phyloP scores from a whole-genome alignment of 768 basidiomycete genomes.

The Tremella fuciformis region DNA sequence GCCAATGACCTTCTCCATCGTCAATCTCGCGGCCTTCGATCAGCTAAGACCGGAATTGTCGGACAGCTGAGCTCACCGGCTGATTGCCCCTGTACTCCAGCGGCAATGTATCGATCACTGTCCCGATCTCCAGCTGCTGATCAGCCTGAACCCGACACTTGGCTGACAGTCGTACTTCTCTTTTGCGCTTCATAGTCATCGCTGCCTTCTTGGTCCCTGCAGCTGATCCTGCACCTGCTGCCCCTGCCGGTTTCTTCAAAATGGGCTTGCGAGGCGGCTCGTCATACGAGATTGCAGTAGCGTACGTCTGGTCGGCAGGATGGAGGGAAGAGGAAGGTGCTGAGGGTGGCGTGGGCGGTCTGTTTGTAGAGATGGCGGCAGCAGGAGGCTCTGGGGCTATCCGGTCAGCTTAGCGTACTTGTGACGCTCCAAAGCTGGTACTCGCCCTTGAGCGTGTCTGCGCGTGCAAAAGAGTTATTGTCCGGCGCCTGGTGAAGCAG shows the following conservation, averaged over 20 bases:
- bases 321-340: conserved; percentile 4
- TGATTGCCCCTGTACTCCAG: conserved; percentile 88
- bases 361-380: background rate
- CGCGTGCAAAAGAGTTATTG: conserved; percentile 16
- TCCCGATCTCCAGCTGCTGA: conserved; percentile 56
- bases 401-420: background rate
- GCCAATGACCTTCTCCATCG: conserved; percentile 68
- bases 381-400: conserved; percentile 4
- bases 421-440: background rate
- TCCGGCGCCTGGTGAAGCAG: conserved; percentile 7
- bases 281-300: conserved; percentile 35
- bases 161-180: conserved; percentile 56
- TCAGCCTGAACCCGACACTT: conserved; percentile 4
- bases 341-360: background rate
- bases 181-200: conserved; percentile 71
- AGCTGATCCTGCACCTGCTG: conserved; percentile 37
- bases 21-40: conserved; percentile 27
- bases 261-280: conserved; percentile 44
- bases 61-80: conserved; percentile 59
- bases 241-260: conserved; percentile 28
- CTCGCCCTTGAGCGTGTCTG: conserved; percentile 12
- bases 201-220: conserved; percentile 62
- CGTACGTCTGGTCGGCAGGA: conserved; percentile 47
- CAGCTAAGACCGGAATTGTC: background rate
- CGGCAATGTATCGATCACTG: conserved; percentile 70